Evolutionary conservation across 2,329 filamentous ascomycete species (phyloP).

Genomic region (Apiospora arundinis): DNA sequence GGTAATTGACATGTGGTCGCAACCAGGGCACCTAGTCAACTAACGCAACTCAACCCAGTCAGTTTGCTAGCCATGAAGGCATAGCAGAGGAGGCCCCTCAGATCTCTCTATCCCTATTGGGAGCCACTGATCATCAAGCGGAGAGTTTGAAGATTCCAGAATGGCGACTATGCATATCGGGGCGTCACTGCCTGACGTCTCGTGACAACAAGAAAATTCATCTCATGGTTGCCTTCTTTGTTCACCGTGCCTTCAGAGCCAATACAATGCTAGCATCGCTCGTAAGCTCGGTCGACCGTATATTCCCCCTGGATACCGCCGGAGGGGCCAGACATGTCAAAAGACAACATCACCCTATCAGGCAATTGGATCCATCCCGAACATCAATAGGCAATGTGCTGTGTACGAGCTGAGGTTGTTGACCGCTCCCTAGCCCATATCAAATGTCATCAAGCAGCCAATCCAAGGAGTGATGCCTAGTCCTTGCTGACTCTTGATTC

Average conservation of each 20-base stretch:
- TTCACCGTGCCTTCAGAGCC: neutral
- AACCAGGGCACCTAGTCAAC: neutral
- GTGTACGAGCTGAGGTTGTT: neutral
- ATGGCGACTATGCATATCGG: neutral
- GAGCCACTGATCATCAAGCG: neutral
- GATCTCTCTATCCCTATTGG: neutral
- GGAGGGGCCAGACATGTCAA: neutral
- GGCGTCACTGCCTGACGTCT: neutral
- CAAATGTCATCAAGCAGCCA: neutral
- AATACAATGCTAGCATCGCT: neutral
- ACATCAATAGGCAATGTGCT: neutral
- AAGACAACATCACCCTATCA: neutral
- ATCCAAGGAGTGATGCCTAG: neutral
- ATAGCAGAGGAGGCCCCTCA: neutral
- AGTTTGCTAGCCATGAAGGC: neutral
- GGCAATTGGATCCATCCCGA: no score
- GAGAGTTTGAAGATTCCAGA: neutral
- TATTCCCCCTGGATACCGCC: neutral
- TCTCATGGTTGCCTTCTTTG: constrained; percentile 1
- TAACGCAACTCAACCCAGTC: neutral
- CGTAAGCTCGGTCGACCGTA: neutral
- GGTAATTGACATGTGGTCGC: neutral
- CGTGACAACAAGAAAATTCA: neutral
- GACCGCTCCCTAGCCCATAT: neutral
- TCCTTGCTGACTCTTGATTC: neutral